phyloP scores from a whole-genome alignment of 305 asterid genomes.

The Fraxinus dipetala region DNA sequence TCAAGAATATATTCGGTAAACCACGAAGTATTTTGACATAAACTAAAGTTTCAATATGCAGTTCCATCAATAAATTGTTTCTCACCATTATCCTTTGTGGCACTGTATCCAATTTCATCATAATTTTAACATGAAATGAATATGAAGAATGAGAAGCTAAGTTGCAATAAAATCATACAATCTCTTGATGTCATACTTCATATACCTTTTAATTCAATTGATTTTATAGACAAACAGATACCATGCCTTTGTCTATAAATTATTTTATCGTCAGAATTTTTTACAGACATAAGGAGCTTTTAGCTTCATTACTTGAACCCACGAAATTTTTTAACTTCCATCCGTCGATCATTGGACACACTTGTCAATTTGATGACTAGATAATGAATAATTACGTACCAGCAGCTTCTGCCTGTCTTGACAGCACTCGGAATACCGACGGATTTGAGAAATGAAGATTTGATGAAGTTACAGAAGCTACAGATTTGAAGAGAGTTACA shows the following conservation, averaged over 20 bases:
- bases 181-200: background rate
- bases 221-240: background rate
- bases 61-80: background rate
- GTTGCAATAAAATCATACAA: background rate
- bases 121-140: background rate
- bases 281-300: background rate
- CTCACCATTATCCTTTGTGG: background rate
- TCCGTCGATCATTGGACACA: background rate
- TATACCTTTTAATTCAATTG: background rate
- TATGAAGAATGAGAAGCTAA: background rate
- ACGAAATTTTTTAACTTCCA: background rate
- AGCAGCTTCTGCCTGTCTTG: slow-evolving; percentile 99
- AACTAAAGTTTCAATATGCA: background rate
- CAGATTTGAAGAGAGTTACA: slow-evolving; percentile 75
- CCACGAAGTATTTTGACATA: background rate
- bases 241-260: background rate
- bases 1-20: background rate
- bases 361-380: background rate
- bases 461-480: slow-evolving; percentile 59
- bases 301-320: background rate
- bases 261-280: background rate
- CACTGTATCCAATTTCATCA: background rate
- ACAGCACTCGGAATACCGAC: slow-evolving; percentile 62
- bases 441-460: slow-evolving; percentile 64
- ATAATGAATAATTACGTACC: slow-evolving; percentile 45